These are phyloP conservation scores for Talaromyces stipitatus DNA, from an alignment of 495 filamentous ascomycete genomes.

Conservation along the genomic window DNA sequence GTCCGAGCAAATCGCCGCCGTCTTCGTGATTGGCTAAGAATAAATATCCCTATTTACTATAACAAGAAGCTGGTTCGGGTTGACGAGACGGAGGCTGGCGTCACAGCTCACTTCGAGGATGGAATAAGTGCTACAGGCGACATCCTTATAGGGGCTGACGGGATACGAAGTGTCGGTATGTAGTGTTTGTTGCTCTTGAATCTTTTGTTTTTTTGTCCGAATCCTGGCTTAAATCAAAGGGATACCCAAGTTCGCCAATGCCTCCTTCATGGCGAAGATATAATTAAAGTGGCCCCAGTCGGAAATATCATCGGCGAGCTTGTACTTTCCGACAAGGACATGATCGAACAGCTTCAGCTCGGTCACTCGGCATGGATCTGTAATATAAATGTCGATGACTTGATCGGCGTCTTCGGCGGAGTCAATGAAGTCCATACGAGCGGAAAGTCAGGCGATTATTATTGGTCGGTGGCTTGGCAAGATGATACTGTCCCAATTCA, in stretches of 20 bases:
- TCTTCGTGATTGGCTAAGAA: background rate
- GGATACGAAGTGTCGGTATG: constrained; percentile 4
- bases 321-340: background rate
- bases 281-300: constrained; percentile 1
- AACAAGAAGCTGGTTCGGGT: background rate
- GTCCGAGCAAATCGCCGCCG: background rate
- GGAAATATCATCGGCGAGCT: background rate
- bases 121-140: constrained; percentile 9
- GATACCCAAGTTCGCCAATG: background rate
- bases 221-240: background rate
- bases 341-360: background rate
- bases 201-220: background rate
- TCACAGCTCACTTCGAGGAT: constrained; percentile 9
- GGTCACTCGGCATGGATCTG: background rate
- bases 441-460: background rate
- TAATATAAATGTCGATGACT: background rate
- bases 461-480: background rate
- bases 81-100: background rate
- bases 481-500: background rate
- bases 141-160: constrained; percentile 14
- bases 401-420: background rate
- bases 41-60: background rate
- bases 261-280: constrained; percentile 18
- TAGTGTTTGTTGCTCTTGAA: background rate
- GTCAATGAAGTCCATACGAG: background rate